Conservation (phyloP, 805 yeast genomes). For the Peterozyma xylosa region DNA sequence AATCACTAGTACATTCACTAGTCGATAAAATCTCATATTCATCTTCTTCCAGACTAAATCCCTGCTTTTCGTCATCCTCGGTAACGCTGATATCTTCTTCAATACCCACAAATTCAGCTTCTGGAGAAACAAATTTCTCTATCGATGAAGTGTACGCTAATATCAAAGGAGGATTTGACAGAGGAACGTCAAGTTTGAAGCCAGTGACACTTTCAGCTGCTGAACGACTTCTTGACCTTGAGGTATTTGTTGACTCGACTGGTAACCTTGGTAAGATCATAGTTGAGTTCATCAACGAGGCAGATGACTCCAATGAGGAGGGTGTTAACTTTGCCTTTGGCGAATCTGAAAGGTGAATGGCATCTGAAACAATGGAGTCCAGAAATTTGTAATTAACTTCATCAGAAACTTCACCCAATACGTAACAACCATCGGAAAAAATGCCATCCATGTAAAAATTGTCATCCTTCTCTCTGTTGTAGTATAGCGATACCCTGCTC, state of each 20-base stretch:
- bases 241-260: neutral
- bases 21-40: slow-evolving; percentile 7
- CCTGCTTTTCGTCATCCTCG: slow-evolving; percentile 2
- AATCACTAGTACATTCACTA: slow-evolving; percentile 2
- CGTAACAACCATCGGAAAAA: neutral
- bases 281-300: slow-evolving; percentile 3
- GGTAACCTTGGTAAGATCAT: slow-evolving; percentile 7
- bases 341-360: neutral
- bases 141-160: neutral
- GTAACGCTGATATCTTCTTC: neutral
- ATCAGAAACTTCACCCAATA: neutral
- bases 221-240: neutral
- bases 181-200: neutral
- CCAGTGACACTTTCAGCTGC: neutral
- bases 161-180: neutral
- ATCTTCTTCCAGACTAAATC: slow-evolving; percentile 1
- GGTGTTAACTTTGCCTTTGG: neutral
- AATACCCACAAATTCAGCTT: slow-evolving; percentile 4
- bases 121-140: slow-evolving; percentile 1
- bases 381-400: neutral
- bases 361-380: neutral
- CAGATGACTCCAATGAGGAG: neutral
- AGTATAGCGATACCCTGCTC: too few species aligned
- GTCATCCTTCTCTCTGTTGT: neutral
- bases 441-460: neutral